Evolutionary conservation across 176 grass and related monocot species (phyloP), one percentile per base, ranked within the genome.

Genomic region (Dactylis glomerata): DNA sequence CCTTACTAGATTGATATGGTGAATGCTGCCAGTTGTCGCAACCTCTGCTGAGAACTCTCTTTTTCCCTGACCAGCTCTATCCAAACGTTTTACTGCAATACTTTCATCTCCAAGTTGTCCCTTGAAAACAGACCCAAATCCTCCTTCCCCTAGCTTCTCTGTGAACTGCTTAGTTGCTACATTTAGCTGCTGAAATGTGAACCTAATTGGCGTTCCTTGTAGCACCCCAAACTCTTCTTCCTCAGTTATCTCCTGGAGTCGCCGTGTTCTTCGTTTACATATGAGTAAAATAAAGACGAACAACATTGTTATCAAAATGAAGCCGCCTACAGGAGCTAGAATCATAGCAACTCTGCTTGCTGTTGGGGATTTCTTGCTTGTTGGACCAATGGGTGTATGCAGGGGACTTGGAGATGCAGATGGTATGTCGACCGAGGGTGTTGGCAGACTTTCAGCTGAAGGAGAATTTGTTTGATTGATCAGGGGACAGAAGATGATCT

Each of bases 401-500:
- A 44, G 5, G 61, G 30, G 12, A 41, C 17, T 22, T 40, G 54
- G 83, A 24, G 68, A 8, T 9, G 31, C 8, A 36, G 63, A 3
- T 66, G 63, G 6, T 66, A 66, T 10, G 13, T 66, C 2, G 62
- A 9, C 62, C 6, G 62, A 8, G 30, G 56, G 42, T 31, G 68
- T 19, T 69, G 83, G 33, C 0, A 28, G 30, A 30, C 10, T 26
- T 6, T 27, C 66, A 50, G 62, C 11, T 70, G 67, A 1, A 10
- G 40, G 42, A 38, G 86, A 42, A 15, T 65, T 28, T 6, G 57
- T 14, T 42, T 70, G 34, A 6, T 78, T 3, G 0, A 28, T 8
- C 3, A 66, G 13, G 45, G 91, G 87, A 19, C 92, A 94, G 46
- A 94, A 91, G 38, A 68, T 12, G 2, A 92, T 6, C 64, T 80